Percentiles rank a stretch among this genome's conserved stretches.
These are phyloP conservation scores for Cordyceps militaris DNA, from an alignment of 2,329 filamentous ascomycete species.

Conservation along the genomic window DNA sequence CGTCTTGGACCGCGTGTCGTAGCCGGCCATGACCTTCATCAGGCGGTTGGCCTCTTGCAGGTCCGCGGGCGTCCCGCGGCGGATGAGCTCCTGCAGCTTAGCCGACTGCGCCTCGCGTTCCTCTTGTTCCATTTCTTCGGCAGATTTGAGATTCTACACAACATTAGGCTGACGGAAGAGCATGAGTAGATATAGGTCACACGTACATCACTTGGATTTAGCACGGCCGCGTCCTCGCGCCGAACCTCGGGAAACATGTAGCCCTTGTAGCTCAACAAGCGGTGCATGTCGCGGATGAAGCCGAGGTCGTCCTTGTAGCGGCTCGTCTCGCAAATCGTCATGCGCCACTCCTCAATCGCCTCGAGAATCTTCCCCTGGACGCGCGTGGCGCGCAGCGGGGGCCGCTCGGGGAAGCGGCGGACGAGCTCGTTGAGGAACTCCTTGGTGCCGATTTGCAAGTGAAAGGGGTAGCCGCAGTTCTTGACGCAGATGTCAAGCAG, in stretches of 20 bases:
- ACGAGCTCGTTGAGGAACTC: constrained; percentile 98
- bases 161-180: background rate
- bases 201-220: constrained; percentile 93
- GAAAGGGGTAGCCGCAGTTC: constrained; percentile 98
- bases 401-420: constrained; percentile 87
- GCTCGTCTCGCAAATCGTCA: constrained; percentile 96
- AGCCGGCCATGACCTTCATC: constrained; percentile 99
- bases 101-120: constrained; percentile 91
- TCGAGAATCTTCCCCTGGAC: constrained; percentile 92
- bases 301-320: constrained; percentile 95
- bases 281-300: constrained; percentile 96
- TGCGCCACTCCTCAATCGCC: constrained; percentile 95
- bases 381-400: constrained; percentile 74
- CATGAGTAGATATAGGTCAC: background rate
- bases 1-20: constrained; percentile 89
- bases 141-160: constrained; percentile 78
- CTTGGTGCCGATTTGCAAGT: constrained; percentile 96
- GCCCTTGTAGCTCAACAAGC: constrained; percentile 90
- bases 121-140: constrained; percentile 98
- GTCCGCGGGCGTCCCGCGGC: constrained; percentile 84
- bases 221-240: constrained; percentile 86
- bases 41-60: constrained; percentile 93
- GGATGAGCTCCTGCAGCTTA: constrained; percentile 95
- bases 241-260: constrained; percentile 92
- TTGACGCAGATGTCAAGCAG: constrained; percentile 98